Evolutionary conservation across 2,329 filamentous ascomycete genomes (phyloP), one percentile per base, ranked within the genome.

Genomic region (Elsinoe australis): DNA sequence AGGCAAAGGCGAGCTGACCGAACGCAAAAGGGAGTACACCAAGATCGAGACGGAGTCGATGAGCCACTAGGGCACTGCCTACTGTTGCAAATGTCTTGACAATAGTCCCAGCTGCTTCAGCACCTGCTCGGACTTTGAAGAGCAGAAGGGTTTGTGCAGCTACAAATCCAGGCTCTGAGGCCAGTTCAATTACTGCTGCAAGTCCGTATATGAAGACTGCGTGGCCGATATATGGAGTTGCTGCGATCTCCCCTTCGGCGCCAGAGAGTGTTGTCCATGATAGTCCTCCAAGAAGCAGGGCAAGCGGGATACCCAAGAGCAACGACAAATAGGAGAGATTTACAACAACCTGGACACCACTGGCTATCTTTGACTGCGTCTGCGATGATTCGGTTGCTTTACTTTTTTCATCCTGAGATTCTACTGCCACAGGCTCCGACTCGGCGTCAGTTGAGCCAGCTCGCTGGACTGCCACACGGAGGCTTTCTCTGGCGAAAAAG

Each of bases 401-500:
- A 7, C 17, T 19, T 9, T 9, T 28, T 10, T 50, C 24, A 12
- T 17, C 19, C 21, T 18, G 12, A 6, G 17, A 14, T 14, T 15
- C 15, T 22, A 2, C 28, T 4, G n/a, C 24, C 7, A 10, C 24
- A 8, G 46, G 18, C 12, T 12, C 26, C 22, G 21, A 19, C n/a
- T 19, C 19, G 14, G 15, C 4, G 7, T n/a, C 4, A 6, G 45
- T 15, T 19, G 45, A 19, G 15, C 32, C 45, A n/a, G 39, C 85
- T 45, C 92, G 77, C 67, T 96, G 90, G 28, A 95, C 79, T 19
- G 90, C 88, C n/a, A 95, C 83, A 12, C 92, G 83, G 41, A 96
- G 70, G 59, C 85, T 90, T 67, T 98, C 92, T 31, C 92, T 78
- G 0, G 92, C 85, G 60, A 98, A 96, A 66, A 94, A 95, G 0